A percentile compares a stretch with the other conserved stretches of the same genome.
Evolutionary conservation across 805 yeast genomes (phyloP).

Genomic region (Pichia heedii): DNA sequence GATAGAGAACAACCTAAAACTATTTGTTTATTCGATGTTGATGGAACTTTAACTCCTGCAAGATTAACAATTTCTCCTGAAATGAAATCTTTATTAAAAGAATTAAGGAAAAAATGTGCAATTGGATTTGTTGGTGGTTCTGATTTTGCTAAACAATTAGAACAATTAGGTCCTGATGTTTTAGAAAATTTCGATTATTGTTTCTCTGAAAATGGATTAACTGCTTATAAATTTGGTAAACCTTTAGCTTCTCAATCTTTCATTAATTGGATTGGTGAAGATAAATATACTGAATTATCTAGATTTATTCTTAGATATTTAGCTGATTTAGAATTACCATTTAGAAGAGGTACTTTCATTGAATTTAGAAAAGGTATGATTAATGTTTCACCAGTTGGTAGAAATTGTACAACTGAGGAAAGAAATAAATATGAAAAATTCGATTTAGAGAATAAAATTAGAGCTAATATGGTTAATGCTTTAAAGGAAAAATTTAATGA

Average conservation of each 20-base stretch:
- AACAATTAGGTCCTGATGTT: constrained; percentile 82
- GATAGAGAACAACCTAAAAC: constrained; percentile 77
- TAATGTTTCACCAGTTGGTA: constrained; percentile 95
- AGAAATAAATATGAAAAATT: constrained; percentile 85
- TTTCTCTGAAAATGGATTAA: constrained; percentile 95
- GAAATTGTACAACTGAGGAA: constrained; percentile 93
- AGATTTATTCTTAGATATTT: constrained; percentile 80
- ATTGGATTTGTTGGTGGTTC: constrained; percentile 98
- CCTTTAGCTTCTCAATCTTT: constrained; percentile 89
- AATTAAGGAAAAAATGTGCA: constrained; percentile 84
- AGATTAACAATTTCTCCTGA: constrained; percentile 65
- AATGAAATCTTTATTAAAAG: constrained; percentile 59
- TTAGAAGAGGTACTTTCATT: constrained; percentile 96
- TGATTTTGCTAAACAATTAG: constrained; percentile 87
- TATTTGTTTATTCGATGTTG: constrained; percentile 92
- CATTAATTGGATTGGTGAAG: constrained; percentile 93
- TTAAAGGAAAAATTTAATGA: constrained; percentile 78
- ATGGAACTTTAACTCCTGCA: constrained; percentile 97
- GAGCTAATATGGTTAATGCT: constrained; percentile 79
- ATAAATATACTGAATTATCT: constrained; percentile 81
- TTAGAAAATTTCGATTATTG: constrained; percentile 85
- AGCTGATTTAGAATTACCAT: constrained; percentile 80
- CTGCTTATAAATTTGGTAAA: constrained; percentile 90
- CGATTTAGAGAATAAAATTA: constrained; percentile 72
- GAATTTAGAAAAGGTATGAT: constrained; percentile 99